Evolutionary conservation across 345 rosid species (phyloP).

Genomic region (Hypericum androsaemum): DNA sequence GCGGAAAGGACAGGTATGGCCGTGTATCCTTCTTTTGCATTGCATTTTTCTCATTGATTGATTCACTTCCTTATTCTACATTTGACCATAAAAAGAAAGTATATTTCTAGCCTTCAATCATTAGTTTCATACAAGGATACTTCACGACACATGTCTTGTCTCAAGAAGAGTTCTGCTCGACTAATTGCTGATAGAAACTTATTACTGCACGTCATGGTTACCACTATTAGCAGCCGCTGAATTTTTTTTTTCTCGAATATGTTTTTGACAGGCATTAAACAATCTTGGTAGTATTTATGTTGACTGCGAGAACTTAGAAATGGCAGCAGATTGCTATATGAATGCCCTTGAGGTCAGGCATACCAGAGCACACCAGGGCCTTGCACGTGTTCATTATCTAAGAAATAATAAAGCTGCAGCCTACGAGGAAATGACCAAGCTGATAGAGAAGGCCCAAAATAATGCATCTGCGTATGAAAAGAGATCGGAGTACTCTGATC

Average conservation of each 20-base stretch:
- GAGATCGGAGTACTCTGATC: slow-evolving; percentile 93
- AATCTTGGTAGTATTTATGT: slow-evolving; percentile 93
- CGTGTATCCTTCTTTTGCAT: slow-evolving; percentile 10
- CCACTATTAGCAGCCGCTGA: not conserved
- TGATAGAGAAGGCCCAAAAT: slow-evolving; percentile 73
- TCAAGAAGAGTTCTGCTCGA: too few species aligned
- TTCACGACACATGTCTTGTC: too few species aligned
- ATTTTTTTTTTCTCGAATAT: not conserved
- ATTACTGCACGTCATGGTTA: too few species aligned
- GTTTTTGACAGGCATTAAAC: slow-evolving; percentile 71
- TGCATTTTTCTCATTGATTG: not conserved
- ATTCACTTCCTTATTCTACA: slow-evolving; percentile 1
- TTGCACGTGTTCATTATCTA: slow-evolving; percentile 84
- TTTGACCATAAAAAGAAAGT: too few species aligned
- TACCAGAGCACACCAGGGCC: slow-evolving; percentile 96
- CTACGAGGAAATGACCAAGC: slow-evolving; percentile 80
- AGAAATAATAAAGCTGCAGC: slow-evolving; percentile 70
- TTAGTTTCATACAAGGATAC: too few species aligned
- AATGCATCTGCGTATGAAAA: slow-evolving; percentile 97
- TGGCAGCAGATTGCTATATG: slow-evolving; percentile 95
- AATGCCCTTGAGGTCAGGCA: slow-evolving; percentile 87
- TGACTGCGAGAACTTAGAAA: slow-evolving; percentile 54
- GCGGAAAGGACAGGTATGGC: slow-evolving; percentile 95
- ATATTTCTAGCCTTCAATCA: too few species aligned
- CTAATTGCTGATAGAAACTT: too few species aligned